Conservation (phyloP, 768 basidiomycete genomes). For the Epithele typhae region DNA sequence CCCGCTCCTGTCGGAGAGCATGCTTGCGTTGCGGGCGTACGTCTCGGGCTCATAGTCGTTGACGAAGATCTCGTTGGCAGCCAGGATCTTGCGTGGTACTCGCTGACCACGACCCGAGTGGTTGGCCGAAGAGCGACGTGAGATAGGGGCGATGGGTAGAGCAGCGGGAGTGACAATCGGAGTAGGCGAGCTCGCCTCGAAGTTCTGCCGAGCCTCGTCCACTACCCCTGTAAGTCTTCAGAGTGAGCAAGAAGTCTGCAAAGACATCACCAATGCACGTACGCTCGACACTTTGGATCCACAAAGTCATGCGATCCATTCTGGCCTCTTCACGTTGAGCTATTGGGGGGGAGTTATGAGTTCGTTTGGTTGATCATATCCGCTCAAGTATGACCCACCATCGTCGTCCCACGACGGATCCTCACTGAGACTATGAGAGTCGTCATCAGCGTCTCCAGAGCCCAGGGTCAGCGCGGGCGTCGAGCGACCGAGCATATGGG, state of each 20-base stretch:
- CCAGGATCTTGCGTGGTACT: conserved; percentile 56
- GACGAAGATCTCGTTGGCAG: conserved; percentile 69
- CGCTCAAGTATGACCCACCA: conserved; percentile 13
- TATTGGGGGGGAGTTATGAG: no score
- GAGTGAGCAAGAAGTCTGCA: no score
- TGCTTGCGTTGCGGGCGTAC: conserved; percentile 27
- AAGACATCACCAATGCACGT: conserved; percentile 27
- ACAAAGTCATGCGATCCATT: conserved; percentile 68
- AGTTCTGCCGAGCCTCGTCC: conserved; percentile 74
- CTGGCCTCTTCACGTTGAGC: conserved; percentile 45
- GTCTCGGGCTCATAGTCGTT: conserved; percentile 27
- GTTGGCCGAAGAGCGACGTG: conserved; percentile 42
- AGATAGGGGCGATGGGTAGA: conserved; percentile 56
- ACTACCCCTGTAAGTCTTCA: conserved; percentile 73
- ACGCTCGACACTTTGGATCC: conserved; percentile 86
- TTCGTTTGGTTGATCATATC: background rate
- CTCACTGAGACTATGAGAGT: conserved; percentile 22
- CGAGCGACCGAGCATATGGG: conserved; percentile 28
- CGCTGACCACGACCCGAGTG: conserved; percentile 47
- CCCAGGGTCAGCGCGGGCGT: conserved; percentile 41
- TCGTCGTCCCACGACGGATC: conserved; percentile 50
- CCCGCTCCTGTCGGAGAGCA: conserved; percentile 16
- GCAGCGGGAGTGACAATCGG: no score
- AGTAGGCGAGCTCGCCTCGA: conserved; percentile 52
- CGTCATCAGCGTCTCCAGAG: conserved; percentile 31